phyloP scores from a whole-genome alignment of 139 green algal genomes.

The Monoraphidium neglectum region DNA sequence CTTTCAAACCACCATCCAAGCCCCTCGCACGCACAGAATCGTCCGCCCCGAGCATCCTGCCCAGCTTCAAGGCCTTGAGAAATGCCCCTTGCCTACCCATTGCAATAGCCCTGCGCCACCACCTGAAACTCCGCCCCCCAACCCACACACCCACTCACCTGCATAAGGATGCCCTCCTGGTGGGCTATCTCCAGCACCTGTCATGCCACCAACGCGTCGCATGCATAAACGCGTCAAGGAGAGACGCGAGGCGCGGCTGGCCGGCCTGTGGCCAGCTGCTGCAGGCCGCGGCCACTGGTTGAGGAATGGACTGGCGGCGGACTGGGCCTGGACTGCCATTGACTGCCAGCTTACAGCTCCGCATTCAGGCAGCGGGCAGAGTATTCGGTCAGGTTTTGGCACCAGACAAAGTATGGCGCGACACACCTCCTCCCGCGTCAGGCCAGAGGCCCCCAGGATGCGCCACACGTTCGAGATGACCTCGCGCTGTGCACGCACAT shows the following conservation, averaged over 20 bases:
- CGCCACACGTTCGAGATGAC: slow-evolving; percentile 70
- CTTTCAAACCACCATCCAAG: not conserved
- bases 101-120: not conserved
- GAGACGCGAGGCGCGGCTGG: too few species aligned
- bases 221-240: too few species aligned
- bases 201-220: too few species aligned
- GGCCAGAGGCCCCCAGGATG: slow-evolving; percentile 56
- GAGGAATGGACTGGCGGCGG: too few species aligned
- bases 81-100: not conserved
- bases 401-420: not conserved
- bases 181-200: slow-evolving; percentile 45
- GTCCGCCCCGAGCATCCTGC: not conserved
- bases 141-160: slow-evolving; percentile 7
- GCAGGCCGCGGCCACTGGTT: too few species aligned
- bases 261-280: too few species aligned
- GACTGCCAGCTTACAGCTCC: too few species aligned
- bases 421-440: slow-evolving; percentile 43
- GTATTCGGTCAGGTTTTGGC: not conserved
- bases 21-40: not conserved
- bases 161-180: slow-evolving; percentile 57
- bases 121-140: too few species aligned
- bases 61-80: not conserved
- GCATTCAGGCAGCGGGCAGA: not conserved
- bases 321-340: too few species aligned
- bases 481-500: slow-evolving; percentile 56